Conservation (phyloP, 352 stramenopile genomes). For the Globisporangium emineosum region DNA sequence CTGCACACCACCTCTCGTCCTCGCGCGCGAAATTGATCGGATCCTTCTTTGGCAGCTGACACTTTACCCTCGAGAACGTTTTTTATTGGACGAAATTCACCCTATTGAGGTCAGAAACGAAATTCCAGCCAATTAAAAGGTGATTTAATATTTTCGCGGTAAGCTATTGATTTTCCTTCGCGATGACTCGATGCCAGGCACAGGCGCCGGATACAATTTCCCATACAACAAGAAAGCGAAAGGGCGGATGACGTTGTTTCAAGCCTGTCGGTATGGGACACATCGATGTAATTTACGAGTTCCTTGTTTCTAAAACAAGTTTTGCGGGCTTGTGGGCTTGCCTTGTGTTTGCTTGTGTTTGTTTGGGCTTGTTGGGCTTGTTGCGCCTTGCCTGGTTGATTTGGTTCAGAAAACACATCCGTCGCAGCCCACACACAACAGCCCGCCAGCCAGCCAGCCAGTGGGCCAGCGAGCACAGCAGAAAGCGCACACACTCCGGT, state of each 20-base stretch:
- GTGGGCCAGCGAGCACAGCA: not conserved
- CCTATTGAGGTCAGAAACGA: not conserved
- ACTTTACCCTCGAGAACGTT: not conserved
- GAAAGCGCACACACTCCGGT: not conserved
- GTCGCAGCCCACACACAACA: not conserved
- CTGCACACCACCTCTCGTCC: not conserved
- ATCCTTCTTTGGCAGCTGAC: not conserved
- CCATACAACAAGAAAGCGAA: not conserved
- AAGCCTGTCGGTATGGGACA: not conserved
- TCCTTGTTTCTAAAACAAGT: not conserved
- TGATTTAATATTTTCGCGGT: not conserved
- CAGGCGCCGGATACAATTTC: not conserved
- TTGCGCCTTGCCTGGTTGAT: constrained; percentile 5
- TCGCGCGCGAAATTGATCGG: not conserved
- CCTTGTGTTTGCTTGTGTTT: not conserved
- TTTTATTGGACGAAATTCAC: not conserved
- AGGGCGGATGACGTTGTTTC: constrained; percentile 3
- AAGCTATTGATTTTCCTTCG: not conserved
- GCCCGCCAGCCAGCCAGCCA: constrained; percentile 6
- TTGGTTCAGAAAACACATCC: constrained; percentile 17
- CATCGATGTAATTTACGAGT: constrained; percentile 7
- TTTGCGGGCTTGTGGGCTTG: not conserved
- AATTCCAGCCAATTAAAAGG: not conserved
- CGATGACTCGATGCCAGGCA: not conserved
- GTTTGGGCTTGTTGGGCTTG: not conserved